Percentiles rank a stretch among this genome's conserved stretches.
These are phyloP conservation scores for Psilocybe cubensis DNA, from an alignment of 768 basidiomycete genomes.

Conservation along the genomic window DNA sequence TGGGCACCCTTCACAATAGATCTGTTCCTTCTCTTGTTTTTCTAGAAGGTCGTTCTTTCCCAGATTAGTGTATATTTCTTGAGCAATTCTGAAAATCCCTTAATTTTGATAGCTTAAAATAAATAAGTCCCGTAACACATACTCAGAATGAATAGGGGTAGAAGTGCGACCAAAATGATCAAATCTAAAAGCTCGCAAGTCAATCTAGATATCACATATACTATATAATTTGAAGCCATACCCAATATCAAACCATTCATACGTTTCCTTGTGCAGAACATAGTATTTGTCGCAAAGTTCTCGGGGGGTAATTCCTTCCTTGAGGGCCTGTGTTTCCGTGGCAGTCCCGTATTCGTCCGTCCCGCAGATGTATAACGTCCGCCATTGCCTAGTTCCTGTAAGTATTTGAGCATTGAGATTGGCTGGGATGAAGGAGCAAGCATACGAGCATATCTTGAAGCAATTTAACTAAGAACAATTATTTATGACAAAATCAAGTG, in stretches of 20 bases:
- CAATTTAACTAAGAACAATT: background rate
- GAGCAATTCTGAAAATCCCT: constrained; percentile 69
- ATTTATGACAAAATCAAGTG: background rate
- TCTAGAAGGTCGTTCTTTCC: constrained; percentile 76
- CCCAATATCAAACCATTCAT: constrained; percentile 98
- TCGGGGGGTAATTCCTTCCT: constrained; percentile 79
- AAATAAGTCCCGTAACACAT: constrained; percentile 48
- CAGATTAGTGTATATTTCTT: constrained; percentile 87
- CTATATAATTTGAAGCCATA: constrained; percentile 31
- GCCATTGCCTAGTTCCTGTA: constrained; percentile 76
- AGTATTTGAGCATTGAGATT: background rate
- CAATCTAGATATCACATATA: constrained; percentile 2
- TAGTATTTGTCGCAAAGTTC: constrained; percentile 93
- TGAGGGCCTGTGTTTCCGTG: constrained; percentile 95
- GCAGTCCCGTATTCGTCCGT: constrained; percentile 99
- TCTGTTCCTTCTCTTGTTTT: constrained; percentile 88
- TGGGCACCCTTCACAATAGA: constrained; percentile 90
- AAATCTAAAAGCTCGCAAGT: constrained; percentile 55
- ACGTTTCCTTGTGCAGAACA: constrained; percentile 86
- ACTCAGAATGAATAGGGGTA: constrained; percentile 89
- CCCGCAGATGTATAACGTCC: constrained; percentile 94
- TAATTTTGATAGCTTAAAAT: constrained; percentile 70
- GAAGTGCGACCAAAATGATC: constrained; percentile 97
- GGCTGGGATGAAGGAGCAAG: constrained; percentile 1
- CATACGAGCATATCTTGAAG: constrained; percentile 64